These are phyloP conservation scores for Lodderomyces beijingensis DNA, from an alignment of 1,139 yeast species.

Conservation along the genomic window DNA sequence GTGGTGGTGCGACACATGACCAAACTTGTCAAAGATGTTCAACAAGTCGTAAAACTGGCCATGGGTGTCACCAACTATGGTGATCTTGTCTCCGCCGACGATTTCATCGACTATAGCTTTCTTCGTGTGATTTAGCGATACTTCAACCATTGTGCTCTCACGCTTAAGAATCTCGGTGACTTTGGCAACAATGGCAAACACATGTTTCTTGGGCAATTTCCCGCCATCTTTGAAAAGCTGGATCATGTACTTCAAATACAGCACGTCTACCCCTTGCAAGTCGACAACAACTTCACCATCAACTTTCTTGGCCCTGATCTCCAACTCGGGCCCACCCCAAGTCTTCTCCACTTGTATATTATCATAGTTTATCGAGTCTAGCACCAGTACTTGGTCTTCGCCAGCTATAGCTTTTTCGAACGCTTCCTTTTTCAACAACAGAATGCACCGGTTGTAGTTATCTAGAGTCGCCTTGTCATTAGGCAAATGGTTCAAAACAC, in stretches of 20 bases:
- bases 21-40: conserved; percentile 71
- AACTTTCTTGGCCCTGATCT: conserved; percentile 23
- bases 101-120: conserved; percentile 16
- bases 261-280: conserved; percentile 33
- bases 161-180: conserved; percentile 59
- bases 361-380: conserved; percentile 44
- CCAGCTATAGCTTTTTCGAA: conserved; percentile 87
- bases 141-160: conserved; percentile 77
- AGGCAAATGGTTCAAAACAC: conserved; percentile 61
- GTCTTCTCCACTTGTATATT: conserved; percentile 51
- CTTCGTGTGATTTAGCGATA: conserved; percentile 41
- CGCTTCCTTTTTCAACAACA: conserved; percentile 66
- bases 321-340: conserved; percentile 63
- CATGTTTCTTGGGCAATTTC: conserved; percentile 72
- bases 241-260: conserved; percentile 64
- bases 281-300: conserved; percentile 20
- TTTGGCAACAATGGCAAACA: conserved; percentile 74
- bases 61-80: conserved; percentile 97
- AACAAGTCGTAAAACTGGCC: conserved; percentile 92
- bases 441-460: conserved; percentile 61
- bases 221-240: conserved; percentile 69
- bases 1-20: conserved; percentile 64
- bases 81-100: conserved; percentile 42
- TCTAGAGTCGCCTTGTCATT: conserved; percentile 64
- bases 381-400: conserved; percentile 38